A percentile compares a stretch with the other conserved stretches of the same genome.
Conservation (phyloP, 305 asterid genomes). For the Vinca major region DNA sequence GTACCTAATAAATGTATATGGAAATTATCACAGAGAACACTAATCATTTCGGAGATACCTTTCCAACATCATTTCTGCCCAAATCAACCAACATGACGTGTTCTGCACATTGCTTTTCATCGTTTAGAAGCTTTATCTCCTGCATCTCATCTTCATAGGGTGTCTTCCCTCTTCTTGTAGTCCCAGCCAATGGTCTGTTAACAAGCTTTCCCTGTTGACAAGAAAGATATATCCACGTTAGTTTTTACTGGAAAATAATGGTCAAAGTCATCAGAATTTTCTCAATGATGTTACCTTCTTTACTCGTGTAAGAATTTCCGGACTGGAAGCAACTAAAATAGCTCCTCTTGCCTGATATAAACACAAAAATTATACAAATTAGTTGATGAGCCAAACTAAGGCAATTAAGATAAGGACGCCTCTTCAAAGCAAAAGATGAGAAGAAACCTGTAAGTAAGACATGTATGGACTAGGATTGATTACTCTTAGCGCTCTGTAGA, state of each 20-base stretch:
- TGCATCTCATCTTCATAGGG: slow-evolving; percentile 49
- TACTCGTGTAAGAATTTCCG: slow-evolving; percentile 67
- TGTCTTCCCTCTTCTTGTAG: slow-evolving; percentile 65
- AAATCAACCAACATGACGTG: slow-evolving; percentile 83
- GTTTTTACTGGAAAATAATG: slow-evolving; percentile 5
- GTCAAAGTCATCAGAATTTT: slow-evolving; percentile 12
- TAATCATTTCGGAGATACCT: slow-evolving; percentile 33
- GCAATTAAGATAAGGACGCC: slow-evolving; percentile 9
- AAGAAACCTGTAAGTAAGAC: slow-evolving; percentile 67
- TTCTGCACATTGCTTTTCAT: slow-evolving; percentile 75
- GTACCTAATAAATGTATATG: background rate
- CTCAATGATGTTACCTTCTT: slow-evolving; percentile 44
- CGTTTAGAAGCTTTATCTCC: slow-evolving; percentile 48
- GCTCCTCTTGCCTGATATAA: slow-evolving; percentile 69
- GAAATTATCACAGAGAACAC: background rate
- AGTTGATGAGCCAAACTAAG: slow-evolving; percentile 10
- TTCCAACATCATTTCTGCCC: slow-evolving; percentile 84
- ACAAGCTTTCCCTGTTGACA: slow-evolving; percentile 48
- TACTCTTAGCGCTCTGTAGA: slow-evolving; percentile 79
- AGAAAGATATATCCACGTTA: slow-evolving; percentile 9
- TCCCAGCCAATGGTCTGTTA: slow-evolving; percentile 86
- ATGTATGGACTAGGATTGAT: slow-evolving; percentile 91
- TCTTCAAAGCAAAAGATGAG: slow-evolving; percentile 10
- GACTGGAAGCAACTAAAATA: slow-evolving; percentile 83
- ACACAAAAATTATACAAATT: slow-evolving; percentile 7